Evolutionary conservation across 2,329 filamentous ascomycete genomes (phyloP), one percentile per base, ranked within the genome.

Genomic region (Cercospora sp.): DNA sequence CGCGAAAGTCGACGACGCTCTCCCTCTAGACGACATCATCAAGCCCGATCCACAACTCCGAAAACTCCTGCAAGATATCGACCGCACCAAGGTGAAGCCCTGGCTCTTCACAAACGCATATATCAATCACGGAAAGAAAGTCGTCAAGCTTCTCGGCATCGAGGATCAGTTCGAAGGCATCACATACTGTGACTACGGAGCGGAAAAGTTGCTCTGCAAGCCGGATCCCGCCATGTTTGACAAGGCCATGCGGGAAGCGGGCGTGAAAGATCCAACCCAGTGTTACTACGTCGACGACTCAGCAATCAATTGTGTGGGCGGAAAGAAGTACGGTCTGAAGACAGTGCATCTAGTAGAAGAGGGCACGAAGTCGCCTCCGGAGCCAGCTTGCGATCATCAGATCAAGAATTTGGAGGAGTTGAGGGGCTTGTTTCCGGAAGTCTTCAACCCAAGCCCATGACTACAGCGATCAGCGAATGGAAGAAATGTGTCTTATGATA

Each of bases 51-150:
- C 89, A 0, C 84, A 89, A 75, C 84, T 98, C 51, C 89, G 92
- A 61, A 84, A 86, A 75, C 81, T 99, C 57, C 88, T 99, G 5
- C 84, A 90, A 78, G 91, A 94, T 72, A 89, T 99, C 64, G 94
- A 99, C 80, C 90, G 81, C 68, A 87, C 83, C 75, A 96, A 96
- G 78, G 91, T 97, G 71, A 93, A 89, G 71, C 83, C 93, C 32
- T 99, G 96, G 95, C 88, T 99, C 1, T 90, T 99, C 75, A 99
- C 96, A 1, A 99, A 99, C 77, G 95, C 96, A 24, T 97, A 99
- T 76, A 84, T 96, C 71, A 98, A 85, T 37, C 95, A 99, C 76
- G 95, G 89, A 34, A 89, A 88, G 76, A 84, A 93, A 51, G 95
- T 99, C 0, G 88, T 97, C 12, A 88, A 86, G 69, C 82, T 99